A percentile compares a stretch with the other conserved stretches of the same genome.
Conservation (phyloP, 2,329 filamentous ascomycete species). For the Colletotrichum kahawae region DNA sequence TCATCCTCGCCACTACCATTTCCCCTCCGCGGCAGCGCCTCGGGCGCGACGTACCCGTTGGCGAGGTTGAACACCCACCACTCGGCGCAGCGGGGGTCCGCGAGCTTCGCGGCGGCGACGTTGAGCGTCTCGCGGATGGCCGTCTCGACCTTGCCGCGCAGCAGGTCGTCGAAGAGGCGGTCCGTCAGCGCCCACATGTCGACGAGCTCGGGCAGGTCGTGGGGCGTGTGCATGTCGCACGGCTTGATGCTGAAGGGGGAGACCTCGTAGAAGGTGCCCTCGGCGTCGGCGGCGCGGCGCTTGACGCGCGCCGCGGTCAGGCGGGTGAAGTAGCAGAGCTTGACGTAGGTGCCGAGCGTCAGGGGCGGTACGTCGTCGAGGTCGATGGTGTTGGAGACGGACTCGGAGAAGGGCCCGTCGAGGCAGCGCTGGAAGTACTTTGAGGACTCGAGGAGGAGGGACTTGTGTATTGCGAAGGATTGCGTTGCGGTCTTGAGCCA, state of each 20-base stretch:
- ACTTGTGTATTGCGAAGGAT: slow-evolving; percentile 15
- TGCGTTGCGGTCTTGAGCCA: slow-evolving; percentile 9
- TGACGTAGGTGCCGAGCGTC: slow-evolving; percentile 14
- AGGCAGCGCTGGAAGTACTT: slow-evolving; percentile 21
- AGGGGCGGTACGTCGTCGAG: slow-evolving; percentile 8
- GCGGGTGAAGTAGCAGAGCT: slow-evolving; percentile 18
- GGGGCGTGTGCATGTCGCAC: slow-evolving; percentile 14
- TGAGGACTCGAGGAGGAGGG: slow-evolving; percentile 14
- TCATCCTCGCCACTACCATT: neutral
- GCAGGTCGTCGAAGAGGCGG: slow-evolving; percentile 14
- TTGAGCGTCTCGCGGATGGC: slow-evolving; percentile 16
- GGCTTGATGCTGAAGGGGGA: slow-evolving; percentile 15
- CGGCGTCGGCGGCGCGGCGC: slow-evolving; percentile 4
- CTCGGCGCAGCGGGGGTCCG: slow-evolving; percentile 1
- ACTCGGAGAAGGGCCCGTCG: slow-evolving; percentile 7
- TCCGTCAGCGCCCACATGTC: slow-evolving; percentile 16
- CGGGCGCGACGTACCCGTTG: slow-evolving; percentile 4
- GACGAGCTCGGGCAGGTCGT: slow-evolving; percentile 13
- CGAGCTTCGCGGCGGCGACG: neutral
- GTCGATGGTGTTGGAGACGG: slow-evolving; percentile 10
- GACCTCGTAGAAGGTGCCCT: slow-evolving; percentile 10
- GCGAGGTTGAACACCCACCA: slow-evolving; percentile 15
- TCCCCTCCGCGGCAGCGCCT: neutral
- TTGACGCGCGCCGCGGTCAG: slow-evolving; percentile 12
- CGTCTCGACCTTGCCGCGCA: slow-evolving; percentile 6